phyloP scores from a whole-genome alignment of 202 grass and related monocot species.

The Panicum virgatum region DNA sequence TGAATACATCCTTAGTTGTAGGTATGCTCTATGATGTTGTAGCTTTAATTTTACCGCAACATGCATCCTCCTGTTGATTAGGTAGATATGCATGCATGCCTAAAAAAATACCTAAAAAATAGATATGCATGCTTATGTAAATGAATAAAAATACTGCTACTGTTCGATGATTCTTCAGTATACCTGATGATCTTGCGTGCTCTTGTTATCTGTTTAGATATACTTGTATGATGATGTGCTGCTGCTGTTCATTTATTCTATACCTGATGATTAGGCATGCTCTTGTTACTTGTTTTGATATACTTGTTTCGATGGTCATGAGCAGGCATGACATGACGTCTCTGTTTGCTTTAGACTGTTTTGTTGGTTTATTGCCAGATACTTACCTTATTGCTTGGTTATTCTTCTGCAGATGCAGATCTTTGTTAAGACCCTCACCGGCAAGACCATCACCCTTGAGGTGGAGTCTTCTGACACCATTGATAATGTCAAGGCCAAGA shows the following conservation, averaged over 20 bases:
- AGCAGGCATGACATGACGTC: neutral
- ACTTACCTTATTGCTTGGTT: neutral
- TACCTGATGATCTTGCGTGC: neutral
- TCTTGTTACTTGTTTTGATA: no score
- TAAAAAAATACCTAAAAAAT: no score
- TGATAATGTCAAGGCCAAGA: constrained; percentile 59
- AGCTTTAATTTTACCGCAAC: no score
- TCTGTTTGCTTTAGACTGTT: neutral
- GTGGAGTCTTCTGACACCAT: constrained; percentile 58
- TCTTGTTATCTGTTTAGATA: neutral
- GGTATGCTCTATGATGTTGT: no score
- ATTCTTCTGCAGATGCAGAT: constrained; percentile 48
- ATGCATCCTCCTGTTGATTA: no score
- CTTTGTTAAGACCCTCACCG: constrained; percentile 74
- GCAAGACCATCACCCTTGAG: constrained; percentile 78
- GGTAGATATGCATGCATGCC: no score
- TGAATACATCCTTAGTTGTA: no score
- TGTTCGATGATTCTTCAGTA: neutral
- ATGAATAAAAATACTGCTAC: neutral
- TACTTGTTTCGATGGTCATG: no score
- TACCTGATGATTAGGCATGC: neutral
- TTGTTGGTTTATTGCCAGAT: neutral
- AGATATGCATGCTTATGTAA: neutral
- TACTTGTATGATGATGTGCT: neutral
- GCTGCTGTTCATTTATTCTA: no score